Evolutionary conservation across 192 early-diverging fungal species (phyloP).

Genomic region (Mortierella alpina): DNA sequence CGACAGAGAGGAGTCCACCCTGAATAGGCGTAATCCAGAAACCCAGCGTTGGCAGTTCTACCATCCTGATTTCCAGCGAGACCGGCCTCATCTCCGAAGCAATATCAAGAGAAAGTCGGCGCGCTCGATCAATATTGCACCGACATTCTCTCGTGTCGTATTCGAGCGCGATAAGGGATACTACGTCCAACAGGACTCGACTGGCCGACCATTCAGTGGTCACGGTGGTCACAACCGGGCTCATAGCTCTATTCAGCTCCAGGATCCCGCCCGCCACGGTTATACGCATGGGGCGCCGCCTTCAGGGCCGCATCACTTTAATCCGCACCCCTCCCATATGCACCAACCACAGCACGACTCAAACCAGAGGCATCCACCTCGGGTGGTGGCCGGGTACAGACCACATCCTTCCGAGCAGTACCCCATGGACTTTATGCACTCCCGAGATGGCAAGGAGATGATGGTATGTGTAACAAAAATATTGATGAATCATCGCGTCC

Average conservation of each 20-base stretch:
- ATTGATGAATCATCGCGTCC: not conserved
- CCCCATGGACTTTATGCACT: conserved; percentile 5
- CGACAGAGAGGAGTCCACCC: conserved; percentile 57
- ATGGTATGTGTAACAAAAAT: not conserved
- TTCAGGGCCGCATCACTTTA: conserved; percentile 19
- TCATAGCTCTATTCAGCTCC: conserved; percentile 24
- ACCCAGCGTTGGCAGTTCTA: conserved; percentile 90
- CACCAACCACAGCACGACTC: conserved; percentile 26
- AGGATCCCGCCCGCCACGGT: conserved; percentile 9
- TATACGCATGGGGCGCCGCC: conserved; percentile 16
- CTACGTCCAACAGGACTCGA: conserved; percentile 38
- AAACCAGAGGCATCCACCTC: conserved; percentile 2
- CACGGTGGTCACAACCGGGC: conserved; percentile 15
- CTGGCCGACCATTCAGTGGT: conserved; percentile 13
- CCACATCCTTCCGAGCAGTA: conserved; percentile 14
- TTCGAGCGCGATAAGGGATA: conserved; percentile 50
- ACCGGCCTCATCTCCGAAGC: conserved; percentile 72
- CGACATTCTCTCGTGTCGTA: conserved; percentile 40
- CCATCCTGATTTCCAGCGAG: conserved; percentile 85
- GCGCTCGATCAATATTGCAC: conserved; percentile 39
- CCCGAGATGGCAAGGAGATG: conserved; percentile 22
- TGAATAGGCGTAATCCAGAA: conserved; percentile 58
- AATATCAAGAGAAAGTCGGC: conserved; percentile 75
- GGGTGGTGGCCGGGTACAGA: not conserved
- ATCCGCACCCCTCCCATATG: conserved; percentile 1